These are phyloP conservation scores for Vanilla planifolia DNA, from an alignment of 106 monocot species.

Conservation along the genomic window DNA sequence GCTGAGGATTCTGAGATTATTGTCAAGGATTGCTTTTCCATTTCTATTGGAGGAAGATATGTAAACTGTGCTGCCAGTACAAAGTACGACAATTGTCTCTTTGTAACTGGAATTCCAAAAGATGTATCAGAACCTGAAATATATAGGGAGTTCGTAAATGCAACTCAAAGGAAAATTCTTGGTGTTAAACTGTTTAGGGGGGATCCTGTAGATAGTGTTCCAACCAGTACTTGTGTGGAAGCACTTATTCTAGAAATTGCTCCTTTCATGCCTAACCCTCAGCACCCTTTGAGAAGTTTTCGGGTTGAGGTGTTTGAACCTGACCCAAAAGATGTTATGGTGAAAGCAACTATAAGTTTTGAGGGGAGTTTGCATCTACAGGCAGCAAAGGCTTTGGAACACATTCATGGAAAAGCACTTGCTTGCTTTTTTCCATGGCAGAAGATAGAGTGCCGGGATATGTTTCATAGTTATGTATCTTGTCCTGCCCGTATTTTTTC, in stretches of 20 bases:
- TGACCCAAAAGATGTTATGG: constrained; percentile 40
- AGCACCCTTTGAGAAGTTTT: constrained; percentile 24
- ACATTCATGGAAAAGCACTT: constrained; percentile 66
- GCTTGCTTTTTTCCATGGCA: constrained; percentile 74
- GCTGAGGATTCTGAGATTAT: constrained; percentile 39
- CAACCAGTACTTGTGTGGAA: constrained; percentile 38
- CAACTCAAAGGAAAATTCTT: constrained; percentile 40
- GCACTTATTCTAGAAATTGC: constrained; percentile 54
- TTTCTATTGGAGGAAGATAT: constrained; percentile 38
- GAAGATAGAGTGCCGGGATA: constrained; percentile 69
- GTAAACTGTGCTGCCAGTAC: constrained; percentile 42
- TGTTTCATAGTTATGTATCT: constrained; percentile 63
- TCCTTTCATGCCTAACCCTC: constrained; percentile 56
- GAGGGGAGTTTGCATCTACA: constrained; percentile 78
- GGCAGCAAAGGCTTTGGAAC: constrained; percentile 87
- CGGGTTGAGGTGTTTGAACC: constrained; percentile 62
- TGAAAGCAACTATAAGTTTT: constrained; percentile 70
- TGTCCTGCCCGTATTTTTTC: constrained; percentile 57
- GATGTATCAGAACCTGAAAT: constrained; percentile 64
- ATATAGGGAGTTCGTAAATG: constrained; percentile 31
- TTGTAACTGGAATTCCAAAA: constrained; percentile 51
- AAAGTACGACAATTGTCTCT: constrained; percentile 33
- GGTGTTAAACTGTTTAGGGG: constrained; percentile 48
- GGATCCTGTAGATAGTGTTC: constrained; percentile 13
- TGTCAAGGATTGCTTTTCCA: constrained; percentile 34